A percentile compares a stretch with the other conserved stretches of the same genome.
Evolutionary conservation across 345 rosid genomes (phyloP).

Genomic region (Carallia brachiata): DNA sequence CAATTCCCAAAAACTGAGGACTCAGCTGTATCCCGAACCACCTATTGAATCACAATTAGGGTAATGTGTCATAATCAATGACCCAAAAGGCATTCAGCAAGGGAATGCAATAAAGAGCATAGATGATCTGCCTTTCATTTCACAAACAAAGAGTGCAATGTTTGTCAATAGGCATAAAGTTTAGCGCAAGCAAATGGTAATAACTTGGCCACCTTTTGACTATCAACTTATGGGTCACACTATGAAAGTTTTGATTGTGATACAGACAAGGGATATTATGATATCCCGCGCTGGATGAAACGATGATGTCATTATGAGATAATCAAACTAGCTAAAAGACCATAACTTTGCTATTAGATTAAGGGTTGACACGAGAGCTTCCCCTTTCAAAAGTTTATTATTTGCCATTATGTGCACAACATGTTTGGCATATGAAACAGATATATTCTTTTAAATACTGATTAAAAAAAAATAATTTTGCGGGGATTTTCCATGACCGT

Average conservation of each 20-base stretch:
- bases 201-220: no score
- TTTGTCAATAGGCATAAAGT: no score
- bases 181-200: no score
- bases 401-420: no score
- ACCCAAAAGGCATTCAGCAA: constrained; percentile 1
- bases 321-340: no score
- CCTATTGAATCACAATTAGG: constrained; percentile 44
- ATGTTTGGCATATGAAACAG: no score
- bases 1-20: constrained; percentile 77
- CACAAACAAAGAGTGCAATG: not conserved
- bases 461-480: no score
- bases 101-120: constrained; percentile 11
- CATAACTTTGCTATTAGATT: not conserved
- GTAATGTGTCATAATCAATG: constrained; percentile 3
- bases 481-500: no score
- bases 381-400: no score
- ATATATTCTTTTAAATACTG: no score
- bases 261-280: not conserved
- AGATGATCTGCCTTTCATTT: constrained; percentile 5
- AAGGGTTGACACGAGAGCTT: not conserved
- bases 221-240: not conserved
- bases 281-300: not conserved
- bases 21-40: constrained; percentile 93
- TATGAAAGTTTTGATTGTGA: no score
- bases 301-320: not conserved